Percentiles rank a stretch among this genome's conserved stretches.
phyloP scores from a whole-genome alignment of 2,329 filamentous ascomycete species.

The Aspergillus flavus region DNA sequence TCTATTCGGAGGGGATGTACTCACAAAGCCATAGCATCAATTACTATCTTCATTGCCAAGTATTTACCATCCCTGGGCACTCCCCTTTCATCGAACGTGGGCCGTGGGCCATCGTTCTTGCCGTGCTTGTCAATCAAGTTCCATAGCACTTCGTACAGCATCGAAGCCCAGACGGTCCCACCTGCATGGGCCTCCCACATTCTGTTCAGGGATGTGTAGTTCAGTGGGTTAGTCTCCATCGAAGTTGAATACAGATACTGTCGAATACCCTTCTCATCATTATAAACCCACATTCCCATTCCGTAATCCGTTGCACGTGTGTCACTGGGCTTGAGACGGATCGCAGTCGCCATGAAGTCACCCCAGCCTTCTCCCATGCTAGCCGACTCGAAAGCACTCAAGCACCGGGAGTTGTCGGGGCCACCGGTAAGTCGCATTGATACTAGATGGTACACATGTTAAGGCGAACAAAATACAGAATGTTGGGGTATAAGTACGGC shows the following conservation, averaged over 20 bases:
- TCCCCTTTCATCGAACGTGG: neutral
- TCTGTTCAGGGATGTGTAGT: conserved; percentile 13
- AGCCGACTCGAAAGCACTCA: conserved; percentile 12
- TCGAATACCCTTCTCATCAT: conserved; percentile 11
- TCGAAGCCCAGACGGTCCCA: conserved; percentile 17
- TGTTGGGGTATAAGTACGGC: no score
- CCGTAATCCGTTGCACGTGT: conserved; percentile 10
- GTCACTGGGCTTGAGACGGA: conserved; percentile 16
- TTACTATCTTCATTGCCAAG: conserved; percentile 19
- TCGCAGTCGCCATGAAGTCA: conserved; percentile 19
- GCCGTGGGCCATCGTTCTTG: conserved; percentile 11
- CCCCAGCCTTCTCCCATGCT: conserved; percentile 23
- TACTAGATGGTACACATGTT: neutral
- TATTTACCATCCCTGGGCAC: conserved; percentile 18
- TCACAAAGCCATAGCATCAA: conserved; percentile 20
- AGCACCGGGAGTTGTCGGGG: conserved; percentile 14
- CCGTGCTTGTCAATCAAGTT: conserved; percentile 21
- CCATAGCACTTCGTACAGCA: conserved; percentile 21
- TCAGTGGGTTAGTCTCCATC: conserved; percentile 10
- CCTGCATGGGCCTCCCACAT: conserved; percentile 9
- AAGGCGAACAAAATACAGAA: neutral
- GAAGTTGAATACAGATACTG: conserved; percentile 17
- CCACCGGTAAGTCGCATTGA: conserved; percentile 21
- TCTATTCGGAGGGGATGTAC: neutral
- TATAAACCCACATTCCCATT: conserved; percentile 14